Evolutionary conservation across 169 alveolate species (phyloP).

Genomic region (Ichthyophthirius multifiliis): DNA sequence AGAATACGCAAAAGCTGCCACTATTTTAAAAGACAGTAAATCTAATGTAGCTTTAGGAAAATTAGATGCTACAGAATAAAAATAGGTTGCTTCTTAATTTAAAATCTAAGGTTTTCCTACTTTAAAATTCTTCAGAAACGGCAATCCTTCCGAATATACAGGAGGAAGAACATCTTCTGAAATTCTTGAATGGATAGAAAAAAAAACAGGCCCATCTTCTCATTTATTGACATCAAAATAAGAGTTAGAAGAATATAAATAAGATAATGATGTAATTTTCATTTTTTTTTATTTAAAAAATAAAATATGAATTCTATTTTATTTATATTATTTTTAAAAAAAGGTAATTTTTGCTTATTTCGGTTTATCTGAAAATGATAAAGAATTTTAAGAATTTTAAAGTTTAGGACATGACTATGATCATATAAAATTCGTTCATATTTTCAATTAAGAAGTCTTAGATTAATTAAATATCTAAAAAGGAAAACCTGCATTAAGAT

Average conservation of each 20-base stretch:
- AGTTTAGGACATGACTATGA: neutral
- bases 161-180: constrained; percentile 66
- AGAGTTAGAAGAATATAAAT: neutral
- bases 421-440: neutral
- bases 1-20: constrained; percentile 91
- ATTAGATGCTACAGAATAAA: constrained; percentile 87
- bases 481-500: too few species aligned
- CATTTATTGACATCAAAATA: neutral
- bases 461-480: too few species aligned
- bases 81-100: constrained; percentile 33
- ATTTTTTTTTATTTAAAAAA: too few species aligned
- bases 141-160: constrained; percentile 49
- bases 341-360: constrained; percentile 6
- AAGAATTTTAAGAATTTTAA: neutral
- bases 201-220: constrained; percentile 27
- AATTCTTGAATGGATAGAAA: constrained; percentile 54
- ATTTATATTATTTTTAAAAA: neutral
- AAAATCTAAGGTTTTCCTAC: constrained; percentile 56
- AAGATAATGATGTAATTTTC: neutral
- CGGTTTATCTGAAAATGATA: neutral
- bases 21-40: constrained; percentile 64
- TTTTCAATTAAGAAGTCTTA: too few species aligned
- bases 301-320: too few species aligned
- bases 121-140: constrained; percentile 53
- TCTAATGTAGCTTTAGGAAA: constrained; percentile 84